A percentile compares a stretch with the other conserved stretches of the same genome.
phyloP scores from a whole-genome alignment of 148 eudicot species.

The Cornus kousa region DNA sequence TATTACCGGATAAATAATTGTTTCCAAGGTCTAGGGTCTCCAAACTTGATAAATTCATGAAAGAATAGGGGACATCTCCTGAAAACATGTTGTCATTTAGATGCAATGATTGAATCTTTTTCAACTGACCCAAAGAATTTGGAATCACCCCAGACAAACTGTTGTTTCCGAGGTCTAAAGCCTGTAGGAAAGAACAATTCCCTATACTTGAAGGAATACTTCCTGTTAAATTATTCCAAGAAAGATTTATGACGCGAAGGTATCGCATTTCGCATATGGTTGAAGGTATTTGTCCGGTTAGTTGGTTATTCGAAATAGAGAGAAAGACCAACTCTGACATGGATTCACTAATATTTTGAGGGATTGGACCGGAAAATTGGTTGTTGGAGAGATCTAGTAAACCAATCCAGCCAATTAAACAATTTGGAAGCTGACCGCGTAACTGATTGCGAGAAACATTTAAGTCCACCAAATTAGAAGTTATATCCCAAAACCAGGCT shows the following conservation, averaged over 20 bases:
- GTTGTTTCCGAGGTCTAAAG: slow-evolving; percentile 28
- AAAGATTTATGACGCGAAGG: slow-evolving; percentile 21
- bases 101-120: slow-evolving; percentile 31
- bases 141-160: slow-evolving; percentile 23
- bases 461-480: too few species aligned
- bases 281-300: slow-evolving; percentile 21
- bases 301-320: slow-evolving; percentile 26
- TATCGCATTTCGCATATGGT: slow-evolving; percentile 13
- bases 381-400: background rate
- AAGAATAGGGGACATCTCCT: slow-evolving; percentile 23
- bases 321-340: slow-evolving; percentile 25
- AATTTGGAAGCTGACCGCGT: slow-evolving; percentile 30
- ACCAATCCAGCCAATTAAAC: background rate
- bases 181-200: slow-evolving; percentile 26
- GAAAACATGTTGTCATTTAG: slow-evolving; percentile 31
- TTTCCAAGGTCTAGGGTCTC: slow-evolving; percentile 35
- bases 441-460: too few species aligned
- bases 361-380: slow-evolving; percentile 26
- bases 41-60: slow-evolving; percentile 28
- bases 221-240: slow-evolving; percentile 22
- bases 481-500: too few species aligned
- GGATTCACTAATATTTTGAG: slow-evolving; percentile 12
- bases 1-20: slow-evolving; percentile 25
- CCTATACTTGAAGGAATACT: slow-evolving; percentile 28
- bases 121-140: slow-evolving; percentile 25